Percentiles rank a stretch among this genome's conserved stretches.
Conservation (phyloP, 2,329 filamentous ascomycete species). For the Leptographium procerum region DNA sequence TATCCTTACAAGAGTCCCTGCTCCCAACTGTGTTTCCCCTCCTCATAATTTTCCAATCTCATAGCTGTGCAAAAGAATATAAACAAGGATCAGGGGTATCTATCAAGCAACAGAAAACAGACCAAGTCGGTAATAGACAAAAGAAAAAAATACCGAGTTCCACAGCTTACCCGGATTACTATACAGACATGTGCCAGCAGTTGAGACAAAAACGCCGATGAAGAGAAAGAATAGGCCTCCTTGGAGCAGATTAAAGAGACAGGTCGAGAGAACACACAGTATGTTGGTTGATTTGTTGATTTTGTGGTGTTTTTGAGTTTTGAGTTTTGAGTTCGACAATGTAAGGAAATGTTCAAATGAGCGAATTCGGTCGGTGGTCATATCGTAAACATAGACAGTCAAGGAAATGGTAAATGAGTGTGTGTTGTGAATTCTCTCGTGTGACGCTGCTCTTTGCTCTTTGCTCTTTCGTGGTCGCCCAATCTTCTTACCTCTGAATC, state of each 20-base stretch:
- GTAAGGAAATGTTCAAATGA: conserved; percentile 15
- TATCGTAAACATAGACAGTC: background rate
- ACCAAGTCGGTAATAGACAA: background rate
- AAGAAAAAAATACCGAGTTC: background rate
- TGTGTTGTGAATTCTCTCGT: background rate
- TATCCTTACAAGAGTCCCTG: background rate
- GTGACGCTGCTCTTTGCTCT: background rate
- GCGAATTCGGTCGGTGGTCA: conserved; percentile 19
- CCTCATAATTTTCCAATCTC: background rate
- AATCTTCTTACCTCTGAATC: background rate
- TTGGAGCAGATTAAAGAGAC: background rate
- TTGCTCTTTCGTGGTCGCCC: background rate
- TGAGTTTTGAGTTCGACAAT: background rate
- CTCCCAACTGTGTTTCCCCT: background rate
- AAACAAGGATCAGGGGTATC: conserved; percentile 1
- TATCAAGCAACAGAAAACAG: background rate
- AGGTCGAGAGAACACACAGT: background rate
- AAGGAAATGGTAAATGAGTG: conserved; percentile 10
- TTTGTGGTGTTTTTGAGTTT: conserved; percentile 10
- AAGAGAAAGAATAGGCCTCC: background rate
- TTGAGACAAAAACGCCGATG: background rate
- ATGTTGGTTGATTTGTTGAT: background rate
- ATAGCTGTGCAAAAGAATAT: background rate
- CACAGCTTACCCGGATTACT: background rate
- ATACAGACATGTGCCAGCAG: background rate